Evolutionary conservation across 2,329 filamentous ascomycete genomes (phyloP), one percentile per base, ranked within the genome.

Genomic region (Claviceps sp.): DNA sequence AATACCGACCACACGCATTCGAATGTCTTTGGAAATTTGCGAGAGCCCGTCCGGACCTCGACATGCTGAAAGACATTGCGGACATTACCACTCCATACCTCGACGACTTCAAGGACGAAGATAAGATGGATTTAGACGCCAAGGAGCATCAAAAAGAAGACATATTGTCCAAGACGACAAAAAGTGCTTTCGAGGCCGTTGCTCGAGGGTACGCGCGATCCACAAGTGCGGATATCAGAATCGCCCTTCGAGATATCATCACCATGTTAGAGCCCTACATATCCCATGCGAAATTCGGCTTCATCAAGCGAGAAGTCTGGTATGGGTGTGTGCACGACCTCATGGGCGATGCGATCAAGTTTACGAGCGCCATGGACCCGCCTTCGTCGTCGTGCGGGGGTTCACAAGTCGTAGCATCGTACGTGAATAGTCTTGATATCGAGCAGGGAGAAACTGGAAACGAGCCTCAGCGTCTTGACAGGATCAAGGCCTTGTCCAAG

Each of bases 1-100:
- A 74, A 7, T 98, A 97, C 67, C 81, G 86, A 14, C 84, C 85
- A 20, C 76, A 87, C 65, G 86, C 87, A 0, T 78, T 95, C 56
- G 71, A 72, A 51, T 82, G 80, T 37, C 71, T 96, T 5, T 89
- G 86, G 62, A 75, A 81, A 51, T 86, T 91, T 60, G 78, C 81
- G n/a, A 76, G 77, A 40, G 78, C 78, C 14, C 76, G 85, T 47
- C 74, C 76, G 24, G 85, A 90, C 60, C 62, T 88, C 16, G 79
- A 89, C 58, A 72, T 95, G 67, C 80, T 86, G 59, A 70, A 76
- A 4, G 80, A 86, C 26, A 82, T 86, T 4, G 72, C 78, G 4
- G 73, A 73, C 5, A 78, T 95, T 50, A 79, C 86, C 13, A 71
- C 69, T 30, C 77, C 79, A 1, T 70, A 83, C 46, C 65, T 94